phyloP scores from a whole-genome alignment of 2,329 filamentous ascomycete genomes.

The Verticillium longisporum region DNA sequence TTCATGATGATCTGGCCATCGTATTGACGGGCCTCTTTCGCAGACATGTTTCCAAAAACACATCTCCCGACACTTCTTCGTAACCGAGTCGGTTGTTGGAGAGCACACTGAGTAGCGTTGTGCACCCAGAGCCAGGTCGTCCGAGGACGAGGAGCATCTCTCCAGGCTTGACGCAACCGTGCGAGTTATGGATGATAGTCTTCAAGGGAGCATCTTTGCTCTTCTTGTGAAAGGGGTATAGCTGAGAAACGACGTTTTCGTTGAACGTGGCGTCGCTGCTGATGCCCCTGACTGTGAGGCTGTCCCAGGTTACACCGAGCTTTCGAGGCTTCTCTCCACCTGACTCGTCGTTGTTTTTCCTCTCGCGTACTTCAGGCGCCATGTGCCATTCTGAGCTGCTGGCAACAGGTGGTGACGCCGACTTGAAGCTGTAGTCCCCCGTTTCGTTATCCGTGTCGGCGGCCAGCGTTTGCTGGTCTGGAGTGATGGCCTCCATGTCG shows the following conservation, averaged over 20 bases:
- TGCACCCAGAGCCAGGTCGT: conserved; percentile 51
- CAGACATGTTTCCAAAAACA: conserved; percentile 51
- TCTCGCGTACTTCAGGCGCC: not conserved
- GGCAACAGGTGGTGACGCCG: not conserved
- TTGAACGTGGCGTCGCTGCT: conserved; percentile 11
- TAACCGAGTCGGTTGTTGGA: conserved; percentile 63
- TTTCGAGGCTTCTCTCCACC: not conserved
- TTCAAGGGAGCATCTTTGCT: conserved; percentile 14
- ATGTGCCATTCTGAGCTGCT: not conserved
- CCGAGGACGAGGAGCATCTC: conserved; percentile 53
- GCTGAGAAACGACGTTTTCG: conserved; percentile 11
- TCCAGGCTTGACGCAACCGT: conserved; percentile 46
- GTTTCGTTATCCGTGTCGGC: not conserved
- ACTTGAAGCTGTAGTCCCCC: too few relatives aligned
- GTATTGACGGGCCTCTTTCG: conserved; percentile 39
- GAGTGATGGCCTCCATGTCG: not conserved
- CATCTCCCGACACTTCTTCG: conserved; percentile 56
- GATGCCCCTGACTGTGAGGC: conserved; percentile 14
- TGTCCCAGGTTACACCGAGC: conserved; percentile 15
- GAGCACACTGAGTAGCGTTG: conserved; percentile 53
- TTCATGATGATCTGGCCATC: conserved; percentile 57
- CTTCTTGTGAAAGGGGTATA: not conserved
- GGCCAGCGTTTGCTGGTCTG: not conserved
- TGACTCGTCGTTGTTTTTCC: not conserved
- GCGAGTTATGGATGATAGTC: conserved; percentile 42